Base-by-base conservation (phyloP, 176 grass and related monocot species). In the Oryza longistaminata region DNA sequence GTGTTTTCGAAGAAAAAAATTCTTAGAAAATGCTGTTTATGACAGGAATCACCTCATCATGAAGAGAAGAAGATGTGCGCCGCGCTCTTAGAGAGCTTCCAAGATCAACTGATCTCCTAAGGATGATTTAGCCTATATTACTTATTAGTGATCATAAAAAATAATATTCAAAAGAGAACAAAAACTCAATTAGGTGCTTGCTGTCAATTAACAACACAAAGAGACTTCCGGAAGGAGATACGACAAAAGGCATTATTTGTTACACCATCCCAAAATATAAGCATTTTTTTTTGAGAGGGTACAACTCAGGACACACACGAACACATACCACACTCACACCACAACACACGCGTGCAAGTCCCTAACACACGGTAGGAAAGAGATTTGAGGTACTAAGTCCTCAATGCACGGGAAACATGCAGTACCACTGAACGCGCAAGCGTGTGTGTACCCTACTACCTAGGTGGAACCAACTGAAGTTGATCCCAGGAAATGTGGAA, bases 71-170 rank as follows among this genome's bases (percentile, higher is more conserved):
- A 73, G 93, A 92, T 49, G 89, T 88, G 77, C 79, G 76, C 0
- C 83, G 81, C 71, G 66, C 87, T 88, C 87, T 95, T 64, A 95
- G 64, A 52, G 94, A 92, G 67, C 77, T 88, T 81, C 96, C 96
- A 82, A 95, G 85, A 90, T 98, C 96, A 90, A 93, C 79, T 86
- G 96, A 98, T 82, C 92, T 90, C 91, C 96, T 98, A 88, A 71
- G 81, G 66, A 85, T 53, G 73, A 89, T 81, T 39, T 68, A 87
- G 73, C 75, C 37, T 79, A 85, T 87, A 82, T 81, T 74, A 93
- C 70, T 90, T 79, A 83, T 35, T 27, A 76, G 74, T 61, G 80
- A 83, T 46, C 83, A 68, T 73, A 49, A 35, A 88, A 66, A 85
- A 75, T 10, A 66, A 76, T 42, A 22, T 80, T 80, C 64, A 7